Evolutionary conservation across 1,284 basidiomycete species (phyloP), one percentile per base, ranked within the genome.

Genomic region (Amylostereum areolatum): DNA sequence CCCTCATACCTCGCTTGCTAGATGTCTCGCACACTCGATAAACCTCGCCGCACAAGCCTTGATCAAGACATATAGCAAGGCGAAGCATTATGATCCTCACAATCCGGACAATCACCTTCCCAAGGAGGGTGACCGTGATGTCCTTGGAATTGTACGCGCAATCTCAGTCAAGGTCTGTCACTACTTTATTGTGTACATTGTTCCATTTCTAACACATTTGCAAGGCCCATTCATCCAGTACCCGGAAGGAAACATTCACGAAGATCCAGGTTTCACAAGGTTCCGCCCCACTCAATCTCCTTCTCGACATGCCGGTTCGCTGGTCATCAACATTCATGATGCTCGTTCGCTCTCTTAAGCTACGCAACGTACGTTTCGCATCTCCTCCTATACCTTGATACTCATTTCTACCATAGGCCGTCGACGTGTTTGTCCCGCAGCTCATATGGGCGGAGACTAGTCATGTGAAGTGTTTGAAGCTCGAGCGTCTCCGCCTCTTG

Each of bases 271-370:
- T n/a, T n/a, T n/a, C n/a, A n/a, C n/a, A n/a, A n/a, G n/a, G n/a
- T n/a, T n/a, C n/a, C n/a, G n/a, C n/a, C n/a, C n/a, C n/a, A n/a
- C n/a, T n/a, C n/a, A n/a, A n/a, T n/a, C n/a, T 67, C 2, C 53
- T 70, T 2, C 55, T 72, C 31, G 67, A 73, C 49, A 74, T 72
- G 69, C 59, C 57, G 25, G 62, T 74, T 35, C 56, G 64, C 1
- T 75, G 70, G 72, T 73, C 66, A 2, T 72, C 70, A 29, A 71
- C 63, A 4, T 69, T 61, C 53, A 27, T 58, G 0, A 73, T 74
- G 71, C 54, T 71, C 0, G 31, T 62, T 8, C 60, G 59, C 29
- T 64, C 63, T 5, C 50, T 55, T 8, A 45, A 54, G 11, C 51
- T 62, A 0, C 51, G 45, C 40, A 29, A 51, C 40, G 62, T 68